phyloP scores from a whole-genome alignment of 441 rosid genomes.

The Pelargonium citronellum region DNA sequence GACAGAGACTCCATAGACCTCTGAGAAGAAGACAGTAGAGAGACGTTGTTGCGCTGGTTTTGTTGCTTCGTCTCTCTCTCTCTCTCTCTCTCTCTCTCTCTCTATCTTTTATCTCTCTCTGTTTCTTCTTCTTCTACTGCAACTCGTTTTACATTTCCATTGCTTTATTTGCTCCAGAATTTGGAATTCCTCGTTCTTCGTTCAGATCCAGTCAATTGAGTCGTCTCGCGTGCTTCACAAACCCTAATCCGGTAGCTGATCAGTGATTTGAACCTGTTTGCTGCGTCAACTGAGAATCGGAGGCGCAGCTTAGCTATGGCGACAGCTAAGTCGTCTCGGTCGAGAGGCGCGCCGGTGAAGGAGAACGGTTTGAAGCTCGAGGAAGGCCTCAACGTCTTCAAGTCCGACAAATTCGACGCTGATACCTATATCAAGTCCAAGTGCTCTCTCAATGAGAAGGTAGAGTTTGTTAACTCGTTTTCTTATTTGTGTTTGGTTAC shows the following conservation, averaged over 20 bases:
- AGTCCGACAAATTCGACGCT: conserved; percentile 89
- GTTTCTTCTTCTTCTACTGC: neutral
- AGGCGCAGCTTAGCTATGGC: conserved; percentile 39
- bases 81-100: neutral
- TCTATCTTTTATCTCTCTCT: neutral
- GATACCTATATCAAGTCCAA: conserved; percentile 85
- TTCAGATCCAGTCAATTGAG: neutral
- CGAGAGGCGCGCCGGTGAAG: conserved; percentile 51
- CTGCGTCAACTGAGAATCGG: neutral
- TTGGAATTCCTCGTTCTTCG: neutral
- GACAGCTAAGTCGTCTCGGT: conserved; percentile 55
- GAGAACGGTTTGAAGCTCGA: conserved; percentile 71
- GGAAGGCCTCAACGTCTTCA: conserved; percentile 75
- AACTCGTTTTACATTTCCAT: neutral
- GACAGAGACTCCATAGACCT: too few relatives aligned
- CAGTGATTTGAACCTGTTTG: neutral
- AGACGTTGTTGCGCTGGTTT: neutral
- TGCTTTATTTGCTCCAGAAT: neutral
- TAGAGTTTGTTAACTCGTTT: conserved; percentile 11
- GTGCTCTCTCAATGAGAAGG: conserved; percentile 95
- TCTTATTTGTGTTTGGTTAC: neutral
- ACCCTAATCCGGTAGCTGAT: neutral
- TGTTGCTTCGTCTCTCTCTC: neutral
- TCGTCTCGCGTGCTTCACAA: neutral
- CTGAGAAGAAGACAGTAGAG: too few relatives aligned